Conservation (phyloP, 2,329 filamentous ascomycete genomes). For the Colletotrichum sp. region DNA sequence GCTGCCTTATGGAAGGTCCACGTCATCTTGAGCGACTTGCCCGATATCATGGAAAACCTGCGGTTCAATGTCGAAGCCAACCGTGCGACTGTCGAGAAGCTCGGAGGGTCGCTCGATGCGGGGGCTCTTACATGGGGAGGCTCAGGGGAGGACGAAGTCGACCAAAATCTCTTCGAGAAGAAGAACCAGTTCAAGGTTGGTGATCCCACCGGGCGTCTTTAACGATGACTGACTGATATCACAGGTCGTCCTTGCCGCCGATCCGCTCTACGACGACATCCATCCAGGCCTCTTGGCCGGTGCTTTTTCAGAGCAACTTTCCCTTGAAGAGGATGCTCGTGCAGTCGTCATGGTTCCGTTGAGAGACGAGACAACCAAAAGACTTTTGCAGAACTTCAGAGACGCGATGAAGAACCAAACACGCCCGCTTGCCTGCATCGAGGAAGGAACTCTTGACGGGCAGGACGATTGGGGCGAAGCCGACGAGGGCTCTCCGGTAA, state of each 20-base stretch:
- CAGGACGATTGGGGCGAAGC: slow-evolving; percentile 75
- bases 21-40: slow-evolving; percentile 82
- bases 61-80: slow-evolving; percentile 76
- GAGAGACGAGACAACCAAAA: slow-evolving; percentile 69
- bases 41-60: slow-evolving; percentile 83
- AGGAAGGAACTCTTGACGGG: slow-evolving; percentile 68
- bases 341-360: slow-evolving; percentile 83
- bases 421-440: slow-evolving; percentile 52
- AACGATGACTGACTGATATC: neutral
- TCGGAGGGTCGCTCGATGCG: slow-evolving; percentile 63
- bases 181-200: slow-evolving; percentile 57
- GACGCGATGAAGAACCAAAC: slow-evolving; percentile 61
- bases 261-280: slow-evolving; percentile 84
- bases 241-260: slow-evolving; percentile 80
- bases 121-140: slow-evolving; percentile 79
- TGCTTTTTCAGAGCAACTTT: slow-evolving; percentile 73
- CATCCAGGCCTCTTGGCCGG: slow-evolving; percentile 78
- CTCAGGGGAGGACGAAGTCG: slow-evolving; percentile 43
- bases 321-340: slow-evolving; percentile 58
- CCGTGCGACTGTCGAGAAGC: slow-evolving; percentile 52
- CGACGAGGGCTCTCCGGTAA: slow-evolving; percentile 53
- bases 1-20: slow-evolving; percentile 71
- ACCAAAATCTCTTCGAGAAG: slow-evolving; percentile 48
- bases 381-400: slow-evolving; percentile 68
- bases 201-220: neutral